Conservation (phyloP, 106 monocot species). For the Triglochin maritima region DNA sequence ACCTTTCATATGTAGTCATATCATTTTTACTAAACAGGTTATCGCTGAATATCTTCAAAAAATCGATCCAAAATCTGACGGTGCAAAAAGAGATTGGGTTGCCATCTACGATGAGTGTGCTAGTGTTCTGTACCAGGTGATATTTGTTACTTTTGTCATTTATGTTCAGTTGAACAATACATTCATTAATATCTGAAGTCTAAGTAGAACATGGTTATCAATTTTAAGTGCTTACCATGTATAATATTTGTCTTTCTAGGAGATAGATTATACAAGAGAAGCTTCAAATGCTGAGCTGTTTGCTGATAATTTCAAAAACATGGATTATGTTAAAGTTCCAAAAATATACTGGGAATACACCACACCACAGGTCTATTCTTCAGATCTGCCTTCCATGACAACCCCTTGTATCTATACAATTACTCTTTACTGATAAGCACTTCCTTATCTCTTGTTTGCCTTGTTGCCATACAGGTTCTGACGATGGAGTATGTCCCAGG, state of each 20-base stretch:
- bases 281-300: slow-evolving; percentile 94
- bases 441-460: background rate
- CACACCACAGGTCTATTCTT: slow-evolving; percentile 73
- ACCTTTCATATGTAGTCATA: background rate
- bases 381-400: background rate
- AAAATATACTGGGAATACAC: slow-evolving; percentile 80
- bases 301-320: slow-evolving; percentile 74
- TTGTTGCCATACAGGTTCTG: slow-evolving; percentile 45
- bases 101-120: slow-evolving; percentile 99
- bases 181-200: too few species aligned
- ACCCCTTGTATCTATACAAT: background rate
- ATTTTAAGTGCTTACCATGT: too few species aligned
- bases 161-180: background rate
- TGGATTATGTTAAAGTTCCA: slow-evolving; percentile 99
- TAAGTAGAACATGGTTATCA: too few species aligned
- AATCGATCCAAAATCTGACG: slow-evolving; percentile 95
- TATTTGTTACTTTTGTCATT: slow-evolving; percentile 1
- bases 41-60: slow-evolving; percentile 99
- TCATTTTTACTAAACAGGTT: slow-evolving; percentile 33
- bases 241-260: slow-evolving; percentile 20
- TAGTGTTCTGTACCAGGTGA: slow-evolving; percentile 84
- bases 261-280: slow-evolving; percentile 96
- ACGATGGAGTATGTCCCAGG: slow-evolving; percentile 99
- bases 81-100: slow-evolving; percentile 99
- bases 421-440: background rate